Conservation (phyloP, 2,329 filamentous ascomycete genomes). For the Ascomycota sp. region DNA sequence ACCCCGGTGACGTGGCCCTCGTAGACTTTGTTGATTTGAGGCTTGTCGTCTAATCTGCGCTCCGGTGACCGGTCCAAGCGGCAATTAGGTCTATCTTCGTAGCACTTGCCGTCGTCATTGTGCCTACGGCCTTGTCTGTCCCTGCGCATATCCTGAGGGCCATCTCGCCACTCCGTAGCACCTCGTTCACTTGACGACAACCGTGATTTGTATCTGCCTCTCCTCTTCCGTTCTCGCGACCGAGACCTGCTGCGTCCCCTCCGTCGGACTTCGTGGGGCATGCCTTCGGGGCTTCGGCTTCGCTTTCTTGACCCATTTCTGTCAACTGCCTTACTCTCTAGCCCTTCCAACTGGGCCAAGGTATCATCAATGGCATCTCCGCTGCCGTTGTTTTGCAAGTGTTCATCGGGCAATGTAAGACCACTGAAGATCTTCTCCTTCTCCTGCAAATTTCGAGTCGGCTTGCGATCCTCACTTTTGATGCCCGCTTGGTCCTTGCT, state of each 20-base stretch:
- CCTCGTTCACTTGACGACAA: slow-evolving; percentile 17
- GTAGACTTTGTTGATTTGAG: slow-evolving; percentile 71
- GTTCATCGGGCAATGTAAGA: slow-evolving; percentile 63
- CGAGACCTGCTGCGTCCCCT: neutral
- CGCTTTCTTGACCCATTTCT: slow-evolving; percentile 29
- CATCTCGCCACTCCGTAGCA: slow-evolving; percentile 24
- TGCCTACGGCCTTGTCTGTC: slow-evolving; percentile 16
- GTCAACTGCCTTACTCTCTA: slow-evolving; percentile 44
- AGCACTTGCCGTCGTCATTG: slow-evolving; percentile 19
- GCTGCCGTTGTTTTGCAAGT: slow-evolving; percentile 15
- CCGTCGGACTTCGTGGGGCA: slow-evolving; percentile 14
- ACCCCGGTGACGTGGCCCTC: slow-evolving; percentile 74
- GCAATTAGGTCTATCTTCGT: slow-evolving; percentile 20
- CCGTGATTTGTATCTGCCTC: slow-evolving; percentile 14
- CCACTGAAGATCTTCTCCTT: slow-evolving; percentile 82
- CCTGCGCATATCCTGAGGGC: slow-evolving; percentile 10
- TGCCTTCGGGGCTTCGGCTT: slow-evolving; percentile 33
- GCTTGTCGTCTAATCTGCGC: slow-evolving; percentile 58
- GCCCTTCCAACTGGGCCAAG: slow-evolving; percentile 66
- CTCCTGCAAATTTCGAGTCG: slow-evolving; percentile 31
- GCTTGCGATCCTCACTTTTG: slow-evolving; percentile 18
- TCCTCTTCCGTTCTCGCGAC: slow-evolving; percentile 15
- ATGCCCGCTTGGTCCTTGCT: slow-evolving; percentile 20
- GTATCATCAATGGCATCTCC: slow-evolving; percentile 73
- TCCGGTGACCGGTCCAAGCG: slow-evolving; percentile 42